These are phyloP conservation scores for Rubus idaeus DNA, from an alignment of 306 rosid genomes.

Conservation along the genomic window DNA sequence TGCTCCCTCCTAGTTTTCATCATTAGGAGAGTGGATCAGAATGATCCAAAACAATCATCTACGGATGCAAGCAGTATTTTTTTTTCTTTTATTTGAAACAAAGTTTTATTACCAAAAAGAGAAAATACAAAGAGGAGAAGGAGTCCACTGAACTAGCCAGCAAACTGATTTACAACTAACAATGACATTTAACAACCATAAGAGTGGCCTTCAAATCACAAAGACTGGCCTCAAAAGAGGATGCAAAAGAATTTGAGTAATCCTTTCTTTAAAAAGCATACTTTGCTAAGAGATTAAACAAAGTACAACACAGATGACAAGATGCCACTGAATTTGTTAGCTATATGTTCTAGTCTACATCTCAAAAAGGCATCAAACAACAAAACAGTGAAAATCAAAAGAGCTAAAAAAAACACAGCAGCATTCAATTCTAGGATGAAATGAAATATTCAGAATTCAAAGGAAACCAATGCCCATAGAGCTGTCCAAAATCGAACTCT, in stretches of 20 bases:
- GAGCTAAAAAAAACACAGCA: background rate
- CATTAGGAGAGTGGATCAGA: background rate
- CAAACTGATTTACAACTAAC: no score
- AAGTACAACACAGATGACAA: background rate
- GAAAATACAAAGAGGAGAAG: no score
- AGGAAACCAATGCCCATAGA: background rate
- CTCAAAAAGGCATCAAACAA: background rate
- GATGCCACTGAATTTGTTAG: background rate
- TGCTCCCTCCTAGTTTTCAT: background rate
- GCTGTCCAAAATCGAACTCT: background rate
- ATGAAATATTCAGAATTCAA: background rate
- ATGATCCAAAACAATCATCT: no score
- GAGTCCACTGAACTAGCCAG: no score
- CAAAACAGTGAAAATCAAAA: background rate
- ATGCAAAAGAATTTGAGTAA: no score
- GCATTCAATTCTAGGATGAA: background rate
- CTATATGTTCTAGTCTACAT: background rate
- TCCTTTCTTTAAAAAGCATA: no score
- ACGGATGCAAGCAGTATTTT: no score
- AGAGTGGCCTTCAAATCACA: no score
- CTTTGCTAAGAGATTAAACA: background rate
- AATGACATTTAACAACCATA: no score
- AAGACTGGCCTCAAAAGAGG: no score
- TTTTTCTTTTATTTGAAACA: no score
- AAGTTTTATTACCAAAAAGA: no score